phyloP scores from a whole-genome alignment of 2,329 filamentous ascomycete genomes.

The Neonectria neomacrospora region DNA sequence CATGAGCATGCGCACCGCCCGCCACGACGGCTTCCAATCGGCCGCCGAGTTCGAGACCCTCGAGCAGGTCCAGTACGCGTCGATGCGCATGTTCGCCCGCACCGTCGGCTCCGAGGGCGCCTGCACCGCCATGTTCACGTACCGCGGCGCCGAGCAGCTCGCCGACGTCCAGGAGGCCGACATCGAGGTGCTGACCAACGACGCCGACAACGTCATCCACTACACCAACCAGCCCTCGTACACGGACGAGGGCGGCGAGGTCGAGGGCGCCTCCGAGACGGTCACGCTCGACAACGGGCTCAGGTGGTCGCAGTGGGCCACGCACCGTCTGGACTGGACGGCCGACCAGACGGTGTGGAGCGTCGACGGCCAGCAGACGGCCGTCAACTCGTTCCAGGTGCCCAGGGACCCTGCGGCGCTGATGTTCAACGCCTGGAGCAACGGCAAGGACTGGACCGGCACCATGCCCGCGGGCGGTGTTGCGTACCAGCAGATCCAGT shows the following conservation, averaged over 20 bases:
- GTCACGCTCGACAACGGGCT: slow-evolving; percentile 55
- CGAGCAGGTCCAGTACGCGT: slow-evolving; percentile 42
- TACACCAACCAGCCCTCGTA: slow-evolving; percentile 70
- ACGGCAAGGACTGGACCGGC: slow-evolving; percentile 67
- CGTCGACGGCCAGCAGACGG: slow-evolving; percentile 60
- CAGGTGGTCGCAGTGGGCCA: slow-evolving; percentile 64
- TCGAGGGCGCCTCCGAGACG: slow-evolving; percentile 57
- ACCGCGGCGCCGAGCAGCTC: slow-evolving; percentile 50
- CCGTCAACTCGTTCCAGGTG: slow-evolving; percentile 63
- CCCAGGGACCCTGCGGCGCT: slow-evolving; percentile 62
- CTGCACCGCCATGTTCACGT: slow-evolving; percentile 64
- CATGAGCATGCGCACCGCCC: slow-evolving; percentile 59
- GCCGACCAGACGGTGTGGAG: slow-evolving; percentile 64
- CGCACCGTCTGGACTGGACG: slow-evolving; percentile 69
- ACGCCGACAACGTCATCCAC: slow-evolving; percentile 54
- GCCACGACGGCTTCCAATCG: slow-evolving; percentile 55
- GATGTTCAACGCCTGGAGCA: slow-evolving; percentile 69
- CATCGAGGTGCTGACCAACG: slow-evolving; percentile 61
- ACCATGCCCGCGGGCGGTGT: slow-evolving; percentile 60
- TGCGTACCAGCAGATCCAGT: slow-evolving; percentile 68
- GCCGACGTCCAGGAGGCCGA: slow-evolving; percentile 60
- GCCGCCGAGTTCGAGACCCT: slow-evolving; percentile 58
- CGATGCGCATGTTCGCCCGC: slow-evolving; percentile 60
- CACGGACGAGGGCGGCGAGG: slow-evolving; percentile 55
- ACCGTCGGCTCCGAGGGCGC: slow-evolving; percentile 58